Percentiles rank a stretch among this genome's conserved stretches.
Evolutionary conservation across 1,139 yeast genomes (phyloP).

Genomic region (Lodderomyces metapsilosis): DNA sequence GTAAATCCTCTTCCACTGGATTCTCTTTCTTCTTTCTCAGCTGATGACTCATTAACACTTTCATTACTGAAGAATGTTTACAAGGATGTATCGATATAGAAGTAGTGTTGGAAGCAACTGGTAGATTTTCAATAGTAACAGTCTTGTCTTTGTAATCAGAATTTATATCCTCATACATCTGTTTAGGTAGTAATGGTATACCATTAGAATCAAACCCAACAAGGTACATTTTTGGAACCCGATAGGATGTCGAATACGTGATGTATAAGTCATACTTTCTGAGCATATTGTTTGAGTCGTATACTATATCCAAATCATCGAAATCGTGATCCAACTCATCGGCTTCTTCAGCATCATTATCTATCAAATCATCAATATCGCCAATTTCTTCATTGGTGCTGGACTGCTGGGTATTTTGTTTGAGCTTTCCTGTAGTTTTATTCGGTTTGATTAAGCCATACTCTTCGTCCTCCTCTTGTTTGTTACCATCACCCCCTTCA

Average conservation of each 20-base stretch:
- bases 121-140: constrained; percentile 91
- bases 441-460: constrained; percentile 9
- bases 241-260: constrained; percentile 88
- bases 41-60: constrained; percentile 67
- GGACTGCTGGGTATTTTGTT: constrained; percentile 1
- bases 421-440: not conserved
- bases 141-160: constrained; percentile 93
- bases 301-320: constrained; percentile 31
- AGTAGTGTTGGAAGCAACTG: constrained; percentile 75
- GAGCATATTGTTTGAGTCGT: constrained; percentile 29
- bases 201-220: constrained; percentile 87
- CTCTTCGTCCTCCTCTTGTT: constrained; percentile 5
- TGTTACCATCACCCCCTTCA: constrained; percentile 15
- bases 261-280: constrained; percentile 87
- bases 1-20: constrained; percentile 22
- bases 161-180: constrained; percentile 93
- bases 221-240: constrained; percentile 92
- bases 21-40: constrained; percentile 20
- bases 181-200: constrained; percentile 77
- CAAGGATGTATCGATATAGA: constrained; percentile 96
- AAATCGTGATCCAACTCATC: constrained; percentile 34
- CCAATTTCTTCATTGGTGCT: constrained; percentile 19
- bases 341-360: constrained; percentile 33
- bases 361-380: constrained; percentile 40
- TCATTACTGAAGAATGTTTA: constrained; percentile 93